Evolutionary conservation across 768 basidiomycete species (phyloP).

Genomic region (Rhodosporidiobolus sp.): DNA sequence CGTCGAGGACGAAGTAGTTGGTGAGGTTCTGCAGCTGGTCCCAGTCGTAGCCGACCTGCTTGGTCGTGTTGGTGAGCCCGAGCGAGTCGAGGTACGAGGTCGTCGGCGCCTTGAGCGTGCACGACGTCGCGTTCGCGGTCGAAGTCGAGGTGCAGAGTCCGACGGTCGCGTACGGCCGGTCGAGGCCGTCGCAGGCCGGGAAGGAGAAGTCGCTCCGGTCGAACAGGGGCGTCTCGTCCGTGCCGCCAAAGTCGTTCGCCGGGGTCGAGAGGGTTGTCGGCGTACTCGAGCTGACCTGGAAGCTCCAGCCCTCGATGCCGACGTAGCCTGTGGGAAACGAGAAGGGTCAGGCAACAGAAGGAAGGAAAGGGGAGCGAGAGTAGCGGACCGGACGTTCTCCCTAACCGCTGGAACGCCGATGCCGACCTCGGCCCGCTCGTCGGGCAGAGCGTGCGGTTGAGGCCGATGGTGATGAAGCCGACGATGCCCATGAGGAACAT

Average conservation of each 20-base stretch:
- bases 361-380: not conserved
- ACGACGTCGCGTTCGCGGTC: constrained; percentile 54
- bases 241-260: constrained; percentile 61
- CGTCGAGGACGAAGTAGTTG: constrained; percentile 85
- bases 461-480: constrained; percentile 90
- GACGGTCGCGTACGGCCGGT: constrained; percentile 66
- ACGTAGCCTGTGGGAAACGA: constrained; percentile 57
- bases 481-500: constrained; percentile 69
- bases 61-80: constrained; percentile 62
- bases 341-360: not conserved
- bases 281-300: constrained; percentile 61
- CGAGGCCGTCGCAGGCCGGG: constrained; percentile 61
- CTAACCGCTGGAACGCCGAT: constrained; percentile 55
- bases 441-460: constrained; percentile 89
- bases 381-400: constrained; percentile 50
- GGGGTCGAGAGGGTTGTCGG: constrained; percentile 62
- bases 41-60: constrained; percentile 86
- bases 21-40: constrained; percentile 68
- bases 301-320: constrained; percentile 70
- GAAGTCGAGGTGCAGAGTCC: constrained; percentile 60
- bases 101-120: constrained; percentile 65
- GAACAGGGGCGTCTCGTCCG: constrained; percentile 88
- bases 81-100: constrained; percentile 60
- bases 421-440: constrained; percentile 54
- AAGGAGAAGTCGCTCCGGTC: constrained; percentile 66